phyloP scores from a whole-genome alignment of 495 filamentous ascomycete species.

The Talaromyces nanjingensis region DNA sequence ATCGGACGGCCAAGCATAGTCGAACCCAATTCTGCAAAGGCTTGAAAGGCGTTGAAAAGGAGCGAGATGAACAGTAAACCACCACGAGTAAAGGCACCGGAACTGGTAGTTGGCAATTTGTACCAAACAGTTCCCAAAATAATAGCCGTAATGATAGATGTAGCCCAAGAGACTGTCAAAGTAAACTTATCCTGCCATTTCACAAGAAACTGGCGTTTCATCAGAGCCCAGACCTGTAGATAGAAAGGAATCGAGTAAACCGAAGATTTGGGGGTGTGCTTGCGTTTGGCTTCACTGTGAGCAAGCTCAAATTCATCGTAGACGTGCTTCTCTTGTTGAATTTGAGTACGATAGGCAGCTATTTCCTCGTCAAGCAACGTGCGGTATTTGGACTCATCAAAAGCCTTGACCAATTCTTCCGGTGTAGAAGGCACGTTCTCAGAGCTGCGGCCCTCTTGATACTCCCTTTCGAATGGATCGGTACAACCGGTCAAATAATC shows the following conservation, averaged over 20 bases:
- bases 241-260: slow-evolving; percentile 78
- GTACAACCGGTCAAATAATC: slow-evolving; percentile 84
- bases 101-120: slow-evolving; percentile 56
- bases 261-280: slow-evolving; percentile 56
- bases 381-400: slow-evolving; percentile 54
- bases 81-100: slow-evolving; percentile 74
- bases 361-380: slow-evolving; percentile 58
- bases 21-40: slow-evolving; percentile 67
- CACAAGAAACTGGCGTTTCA: slow-evolving; percentile 74
- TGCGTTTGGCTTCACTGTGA: slow-evolving; percentile 68
- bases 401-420: slow-evolving; percentile 57
- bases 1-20: slow-evolving; percentile 59
- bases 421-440: slow-evolving; percentile 57
- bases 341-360: slow-evolving; percentile 50
- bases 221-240: slow-evolving; percentile 72
- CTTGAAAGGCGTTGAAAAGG: slow-evolving; percentile 81
- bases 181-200: slow-evolving; percentile 81
- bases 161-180: slow-evolving; percentile 67
- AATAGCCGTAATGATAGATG: slow-evolving; percentile 67
- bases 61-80: slow-evolving; percentile 90
- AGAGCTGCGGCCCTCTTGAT: slow-evolving; percentile 51
- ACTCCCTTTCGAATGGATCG: slow-evolving; percentile 74
- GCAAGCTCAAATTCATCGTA: slow-evolving; percentile 73
- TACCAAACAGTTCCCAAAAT: slow-evolving; percentile 87
- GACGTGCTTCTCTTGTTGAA: slow-evolving; percentile 55